phyloP scores from a whole-genome alignment of 805 yeast genomes.

The Hemisphaericaspora nanyangensis region DNA sequence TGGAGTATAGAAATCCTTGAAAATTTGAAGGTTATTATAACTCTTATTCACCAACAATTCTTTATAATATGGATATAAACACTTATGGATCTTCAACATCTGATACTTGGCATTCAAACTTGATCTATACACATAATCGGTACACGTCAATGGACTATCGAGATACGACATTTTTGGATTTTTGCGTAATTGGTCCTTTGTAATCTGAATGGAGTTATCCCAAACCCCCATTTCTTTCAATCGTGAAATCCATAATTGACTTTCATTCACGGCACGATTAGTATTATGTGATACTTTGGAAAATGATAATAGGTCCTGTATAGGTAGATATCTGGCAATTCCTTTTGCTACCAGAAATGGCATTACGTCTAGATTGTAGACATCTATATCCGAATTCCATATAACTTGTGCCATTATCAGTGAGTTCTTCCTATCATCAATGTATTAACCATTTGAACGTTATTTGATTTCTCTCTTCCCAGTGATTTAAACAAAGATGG shows the following conservation, averaged over 20 bases:
- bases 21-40: slow-evolving; percentile 42
- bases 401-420: slow-evolving; percentile 38
- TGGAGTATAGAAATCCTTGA: slow-evolving; percentile 45
- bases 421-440: background rate
- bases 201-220: slow-evolving; percentile 17
- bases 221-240: slow-evolving; percentile 36
- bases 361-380: slow-evolving; percentile 35
- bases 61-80: slow-evolving; percentile 41
- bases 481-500: too few species aligned
- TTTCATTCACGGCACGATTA: slow-evolving; percentile 33
- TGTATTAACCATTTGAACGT: too few species aligned
- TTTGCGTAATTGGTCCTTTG: slow-evolving; percentile 5
- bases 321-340: slow-evolving; percentile 30
- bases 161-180: slow-evolving; percentile 5
- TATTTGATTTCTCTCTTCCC: too few species aligned
- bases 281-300: slow-evolving; percentile 37
- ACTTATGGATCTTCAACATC: slow-evolving; percentile 33
- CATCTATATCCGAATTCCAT: slow-evolving; percentile 46
- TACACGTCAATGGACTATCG: slow-evolving; percentile 32
- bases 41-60: slow-evolving; percentile 41
- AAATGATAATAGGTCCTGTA: slow-evolving; percentile 37
- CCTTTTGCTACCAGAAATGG: slow-evolving; percentile 35
- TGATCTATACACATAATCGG: slow-evolving; percentile 22
- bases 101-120: slow-evolving; percentile 35
- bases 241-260: slow-evolving; percentile 36